Conservation (phyloP, 345 rosid genomes). For the Bruguiera sexangula region DNA sequence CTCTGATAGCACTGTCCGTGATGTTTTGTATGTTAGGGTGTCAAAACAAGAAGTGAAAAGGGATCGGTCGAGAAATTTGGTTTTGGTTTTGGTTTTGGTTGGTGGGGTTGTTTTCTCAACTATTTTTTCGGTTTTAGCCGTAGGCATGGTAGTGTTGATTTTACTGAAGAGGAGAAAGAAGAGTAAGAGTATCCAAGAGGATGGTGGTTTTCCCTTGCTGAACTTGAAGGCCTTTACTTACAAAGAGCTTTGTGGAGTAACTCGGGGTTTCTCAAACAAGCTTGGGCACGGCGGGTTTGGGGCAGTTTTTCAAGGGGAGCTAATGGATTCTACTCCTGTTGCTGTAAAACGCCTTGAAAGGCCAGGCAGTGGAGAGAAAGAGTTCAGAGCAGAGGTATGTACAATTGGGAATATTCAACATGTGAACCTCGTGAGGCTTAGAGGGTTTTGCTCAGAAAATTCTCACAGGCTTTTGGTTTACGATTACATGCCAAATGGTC, state of each 20-base stretch:
- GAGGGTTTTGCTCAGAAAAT: conserved; percentile 30
- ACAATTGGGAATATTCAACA: conserved; percentile 33
- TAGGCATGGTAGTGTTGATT: conserved; percentile 40
- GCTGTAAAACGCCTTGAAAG: conserved; percentile 34
- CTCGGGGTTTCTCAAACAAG: conserved; percentile 23
- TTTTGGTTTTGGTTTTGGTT: conserved; percentile 39
- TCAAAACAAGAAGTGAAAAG: conserved; percentile 37
- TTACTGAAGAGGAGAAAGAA: conserved; percentile 41
- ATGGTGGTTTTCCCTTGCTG: conserved; percentile 44
- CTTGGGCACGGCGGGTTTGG: conserved; percentile 35
- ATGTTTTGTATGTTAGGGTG: conserved; percentile 48
- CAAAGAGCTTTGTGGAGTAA: conserved; percentile 24
- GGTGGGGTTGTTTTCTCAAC: conserved; percentile 49
- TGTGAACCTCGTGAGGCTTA: conserved; percentile 29
- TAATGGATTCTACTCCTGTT: conserved; percentile 20
- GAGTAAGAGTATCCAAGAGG: conserved; percentile 37
- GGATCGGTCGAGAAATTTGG: conserved; percentile 23
- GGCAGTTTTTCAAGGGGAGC: conserved; percentile 24
- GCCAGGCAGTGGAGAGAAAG: conserved; percentile 27
- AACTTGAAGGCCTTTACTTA: conserved; percentile 49
- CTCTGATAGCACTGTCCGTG: conserved; percentile 26
- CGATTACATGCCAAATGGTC: conserved; percentile 31
- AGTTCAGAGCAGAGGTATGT: conserved; percentile 31
- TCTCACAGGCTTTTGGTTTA: conserved; percentile 29
- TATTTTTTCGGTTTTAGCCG: conserved; percentile 34